Conservation (phyloP, 1,139 yeast genomes). For the Blastobotrys malaysiensis region DNA sequence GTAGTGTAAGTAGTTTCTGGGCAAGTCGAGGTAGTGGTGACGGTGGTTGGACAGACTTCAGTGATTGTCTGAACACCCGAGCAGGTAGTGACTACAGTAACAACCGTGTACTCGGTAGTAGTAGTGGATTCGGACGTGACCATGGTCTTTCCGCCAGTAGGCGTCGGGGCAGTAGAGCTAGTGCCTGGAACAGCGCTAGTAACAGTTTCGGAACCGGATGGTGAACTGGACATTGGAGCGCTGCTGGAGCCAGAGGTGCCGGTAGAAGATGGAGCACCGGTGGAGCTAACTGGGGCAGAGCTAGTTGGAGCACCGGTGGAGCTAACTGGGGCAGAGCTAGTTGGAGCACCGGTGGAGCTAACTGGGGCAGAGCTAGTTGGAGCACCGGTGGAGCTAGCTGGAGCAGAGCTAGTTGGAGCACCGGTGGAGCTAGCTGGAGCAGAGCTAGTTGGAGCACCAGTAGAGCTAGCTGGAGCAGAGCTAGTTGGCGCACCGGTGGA, state of each 20-base stretch:
- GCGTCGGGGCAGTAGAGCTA: background rate
- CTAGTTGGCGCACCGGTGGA: background rate
- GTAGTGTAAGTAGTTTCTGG: background rate
- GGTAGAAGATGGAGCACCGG: background rate
- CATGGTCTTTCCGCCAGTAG: background rate
- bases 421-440: too few relatives aligned
- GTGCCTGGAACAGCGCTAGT: background rate
- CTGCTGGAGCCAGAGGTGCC: background rate
- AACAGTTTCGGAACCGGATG: too few relatives aligned
- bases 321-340: too few relatives aligned
- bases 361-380: too few relatives aligned
- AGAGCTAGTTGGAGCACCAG: background rate
- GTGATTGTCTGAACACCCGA: background rate
- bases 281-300: too few relatives aligned
- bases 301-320: too few relatives aligned
- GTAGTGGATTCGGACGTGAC: background rate
- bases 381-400: too few relatives aligned
- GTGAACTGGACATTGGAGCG: background rate
- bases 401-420: too few relatives aligned
- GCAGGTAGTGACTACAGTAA: background rate
- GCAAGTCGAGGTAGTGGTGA: background rate
- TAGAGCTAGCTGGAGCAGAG: too few relatives aligned
- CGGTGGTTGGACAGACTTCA: background rate
- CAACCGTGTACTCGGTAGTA: background rate
- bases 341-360: too few relatives aligned